Evolutionary conservation across 2,329 filamentous ascomycete genomes (phyloP).

Genomic region (Penicillium brevicompactum): DNA sequence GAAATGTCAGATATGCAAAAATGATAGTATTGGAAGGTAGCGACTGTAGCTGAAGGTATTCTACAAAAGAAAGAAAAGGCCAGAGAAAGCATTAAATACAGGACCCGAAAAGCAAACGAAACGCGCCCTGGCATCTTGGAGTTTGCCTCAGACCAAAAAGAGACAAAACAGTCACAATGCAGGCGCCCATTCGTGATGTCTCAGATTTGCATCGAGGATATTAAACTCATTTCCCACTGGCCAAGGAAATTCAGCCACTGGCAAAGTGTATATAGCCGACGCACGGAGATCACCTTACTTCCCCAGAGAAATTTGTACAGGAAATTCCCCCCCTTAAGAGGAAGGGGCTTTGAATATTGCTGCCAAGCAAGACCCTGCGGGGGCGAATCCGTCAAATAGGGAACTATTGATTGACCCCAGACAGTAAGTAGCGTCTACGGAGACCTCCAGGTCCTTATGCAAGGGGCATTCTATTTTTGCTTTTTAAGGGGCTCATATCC

Average conservation of each 20-base stretch:
- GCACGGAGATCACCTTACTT: constrained; percentile 4
- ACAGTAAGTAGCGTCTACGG: constrained; percentile 4
- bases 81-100: constrained; percentile 6
- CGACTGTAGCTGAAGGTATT: constrained; percentile 1
- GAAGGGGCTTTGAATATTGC: background rate
- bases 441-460: background rate
- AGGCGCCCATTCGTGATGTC: constrained; percentile 18
- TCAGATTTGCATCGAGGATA: constrained; percentile 11
- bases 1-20: constrained; percentile 13
- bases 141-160: constrained; percentile 2
- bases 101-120: constrained; percentile 1
- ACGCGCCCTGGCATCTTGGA: background rate
- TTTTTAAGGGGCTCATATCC: background rate
- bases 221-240: background rate
- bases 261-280: background rate
- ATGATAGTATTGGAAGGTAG: background rate
- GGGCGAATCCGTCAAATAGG: constrained; percentile 21
- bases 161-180: constrained; percentile 4
- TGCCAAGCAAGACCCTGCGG: background rate
- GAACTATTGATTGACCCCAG: constrained; percentile 8
- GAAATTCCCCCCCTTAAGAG: constrained; percentile 3
- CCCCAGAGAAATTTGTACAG: constrained; percentile 3
- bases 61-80: background rate
- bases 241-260: background rate
- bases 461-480: constrained; percentile 3